phyloP scores from a whole-genome alignment of 1,139 yeast species.

The Zygoascus meyerae region DNA sequence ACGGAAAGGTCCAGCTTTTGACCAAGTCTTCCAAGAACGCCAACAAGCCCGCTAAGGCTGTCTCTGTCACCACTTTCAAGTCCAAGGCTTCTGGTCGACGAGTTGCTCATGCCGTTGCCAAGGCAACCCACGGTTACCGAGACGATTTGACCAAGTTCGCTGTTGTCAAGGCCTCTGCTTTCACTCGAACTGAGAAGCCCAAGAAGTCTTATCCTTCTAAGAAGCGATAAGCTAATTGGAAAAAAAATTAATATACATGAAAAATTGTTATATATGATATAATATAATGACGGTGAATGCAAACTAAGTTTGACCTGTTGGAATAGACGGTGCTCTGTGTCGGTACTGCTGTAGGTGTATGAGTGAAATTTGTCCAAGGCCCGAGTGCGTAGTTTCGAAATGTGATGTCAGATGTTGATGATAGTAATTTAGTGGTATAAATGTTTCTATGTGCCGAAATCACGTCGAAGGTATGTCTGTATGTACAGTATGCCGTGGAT shows the following conservation, averaged over 20 bases:
- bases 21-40: conserved; percentile 39
- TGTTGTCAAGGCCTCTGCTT: conserved; percentile 42
- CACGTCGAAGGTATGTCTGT: no score
- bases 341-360: no score
- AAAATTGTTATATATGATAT: not conserved
- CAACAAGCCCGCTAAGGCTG: conserved; percentile 41
- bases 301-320: not conserved
- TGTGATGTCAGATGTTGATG: no score
- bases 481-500: no score
- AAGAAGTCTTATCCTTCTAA: conserved; percentile 35
- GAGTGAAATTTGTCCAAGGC: no score
- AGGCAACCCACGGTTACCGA: conserved; percentile 44
- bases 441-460: no score
- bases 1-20: conserved; percentile 39
- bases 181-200: conserved; percentile 36
- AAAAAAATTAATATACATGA: not conserved
- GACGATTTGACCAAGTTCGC: conserved; percentile 43
- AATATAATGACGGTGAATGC: conserved; percentile 6
- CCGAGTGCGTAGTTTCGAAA: no score
- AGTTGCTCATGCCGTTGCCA: conserved; percentile 42
- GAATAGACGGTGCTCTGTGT: no score
- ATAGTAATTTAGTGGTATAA: no score
- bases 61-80: conserved; percentile 37
- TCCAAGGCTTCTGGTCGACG: conserved; percentile 39
- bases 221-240: conserved; percentile 17